These are phyloP conservation scores for Cladophialophora carrionii DNA, from an alignment of 2,329 filamentous ascomycete species.

Conservation along the genomic window DNA sequence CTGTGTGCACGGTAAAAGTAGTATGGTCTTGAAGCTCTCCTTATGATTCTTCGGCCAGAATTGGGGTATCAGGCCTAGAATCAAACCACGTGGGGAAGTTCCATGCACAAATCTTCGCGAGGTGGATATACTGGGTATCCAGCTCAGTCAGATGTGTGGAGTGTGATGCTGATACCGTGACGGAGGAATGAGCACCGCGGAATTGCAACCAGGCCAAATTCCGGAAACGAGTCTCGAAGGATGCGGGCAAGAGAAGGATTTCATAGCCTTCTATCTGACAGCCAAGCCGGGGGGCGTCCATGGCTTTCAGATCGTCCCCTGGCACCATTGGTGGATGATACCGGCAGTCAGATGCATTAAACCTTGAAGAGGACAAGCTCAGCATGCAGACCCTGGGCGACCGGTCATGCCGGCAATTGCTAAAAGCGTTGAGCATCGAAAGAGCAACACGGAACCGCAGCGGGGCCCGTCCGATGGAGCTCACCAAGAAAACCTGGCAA, in stretches of 20 bases:
- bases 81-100: conserved; percentile 16
- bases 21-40: background rate
- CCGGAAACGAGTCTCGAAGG: conserved; percentile 4
- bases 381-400: background rate
- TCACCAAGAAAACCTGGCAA: too few relatives aligned
- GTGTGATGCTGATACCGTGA: background rate
- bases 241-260: too few relatives aligned
- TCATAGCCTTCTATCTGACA: conserved; percentile 11
- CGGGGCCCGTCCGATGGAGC: too few relatives aligned
- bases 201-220: conserved; percentile 5
- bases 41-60: conserved; percentile 13
- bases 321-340: conserved; percentile 9
- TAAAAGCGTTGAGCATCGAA: background rate
- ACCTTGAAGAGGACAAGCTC: conserved; percentile 10
- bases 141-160: conserved; percentile 8
- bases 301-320: background rate
- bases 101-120: background rate
- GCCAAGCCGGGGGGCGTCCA: background rate
- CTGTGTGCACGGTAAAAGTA: background rate
- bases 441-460: background rate
- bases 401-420: conserved; percentile 11
- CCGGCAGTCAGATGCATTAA: background rate
- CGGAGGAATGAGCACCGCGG: background rate
- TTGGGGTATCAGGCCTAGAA: conserved; percentile 22
- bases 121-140: conserved; percentile 21